These are phyloP conservation scores for Canavalia gladiata DNA, from an alignment of 306 rosid species.

Conservation along the genomic window DNA sequence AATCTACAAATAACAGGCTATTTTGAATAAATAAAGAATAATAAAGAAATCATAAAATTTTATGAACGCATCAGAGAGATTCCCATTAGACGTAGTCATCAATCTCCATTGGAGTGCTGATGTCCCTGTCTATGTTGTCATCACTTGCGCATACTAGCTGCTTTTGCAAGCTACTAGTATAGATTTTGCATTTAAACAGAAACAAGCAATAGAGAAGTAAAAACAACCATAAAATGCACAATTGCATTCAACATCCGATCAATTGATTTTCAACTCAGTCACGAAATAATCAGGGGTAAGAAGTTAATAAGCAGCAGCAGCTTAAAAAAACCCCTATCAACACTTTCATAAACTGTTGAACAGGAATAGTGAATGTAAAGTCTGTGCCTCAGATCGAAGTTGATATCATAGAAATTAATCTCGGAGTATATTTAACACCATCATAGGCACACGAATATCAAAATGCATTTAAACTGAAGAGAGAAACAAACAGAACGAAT, in stretches of 20 bases:
- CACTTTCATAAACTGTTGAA: too few species aligned
- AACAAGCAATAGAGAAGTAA: background rate
- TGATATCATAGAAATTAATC: constrained; percentile 65
- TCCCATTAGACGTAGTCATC: constrained; percentile 63
- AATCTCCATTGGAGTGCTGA: constrained; percentile 59
- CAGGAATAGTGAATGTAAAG: background rate
- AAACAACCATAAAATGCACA: background rate
- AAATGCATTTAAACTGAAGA: too few species aligned
- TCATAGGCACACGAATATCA: constrained; percentile 57
- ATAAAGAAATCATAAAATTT: background rate
- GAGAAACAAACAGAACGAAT: too few species aligned
- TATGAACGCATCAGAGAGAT: constrained; percentile 60
- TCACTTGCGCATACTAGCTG: constrained; percentile 46
- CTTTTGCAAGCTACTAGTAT: background rate
- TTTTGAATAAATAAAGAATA: too few species aligned
- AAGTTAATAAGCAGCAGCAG: too few species aligned
- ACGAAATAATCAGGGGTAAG: background rate
- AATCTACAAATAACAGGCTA: background rate
- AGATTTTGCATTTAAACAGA: background rate
- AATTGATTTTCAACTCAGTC: background rate
- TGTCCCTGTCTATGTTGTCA: constrained; percentile 71
- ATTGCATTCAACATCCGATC: background rate
- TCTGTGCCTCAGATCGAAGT: constrained; percentile 70
- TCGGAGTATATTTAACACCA: constrained; percentile 83
- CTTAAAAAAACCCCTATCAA: background rate